Base-by-base conservation (phyloP, 352 stramenopile species). In the Phytophthora niederhauseri region DNA sequence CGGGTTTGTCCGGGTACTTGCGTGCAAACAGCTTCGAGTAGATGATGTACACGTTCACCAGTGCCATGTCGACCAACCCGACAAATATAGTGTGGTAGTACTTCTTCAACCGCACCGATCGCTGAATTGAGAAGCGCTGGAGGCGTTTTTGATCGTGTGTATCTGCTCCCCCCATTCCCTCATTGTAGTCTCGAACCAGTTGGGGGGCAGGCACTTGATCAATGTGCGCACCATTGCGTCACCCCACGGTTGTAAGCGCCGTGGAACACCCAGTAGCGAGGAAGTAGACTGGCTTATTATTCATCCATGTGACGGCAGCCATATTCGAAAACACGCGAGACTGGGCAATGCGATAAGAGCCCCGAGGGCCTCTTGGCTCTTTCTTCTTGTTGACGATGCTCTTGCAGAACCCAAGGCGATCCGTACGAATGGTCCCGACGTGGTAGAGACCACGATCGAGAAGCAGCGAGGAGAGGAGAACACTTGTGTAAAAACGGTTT, bases 81-180 rank as follows among this genome's bases (percentile, higher is more conserved):
- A 66, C 15, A 22, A 59, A 66, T 43, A 66, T 66, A 0, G 24
- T 51, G 50, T 59, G 59, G 17, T 66, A 55, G n/a, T 64, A 64
- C 28, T 59, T 52, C 17, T 59, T 66, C 14, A 66, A 38, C 1
- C 49, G 36, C 8, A 66, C 59, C 0, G 59, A 34, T 20, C 15
- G 15, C 14, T 66, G 60, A 14, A 60, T 66, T 4, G 60, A 66
- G 15, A 55, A 59, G 1, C 60, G 36, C 50, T 60, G 60, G 7
- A 60, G 38, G 1, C 60, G 38, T 20, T 59, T 50, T 57, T 65
- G 34, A 7, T 65, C 58, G 8, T 65, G 58, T 2, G 19, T 56
- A n/a, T 65, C 58, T 15, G 58, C 34, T 8, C 36, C 50, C 11
- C 60, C 49, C 60, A 66, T 66, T 2, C 36, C 20, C 2, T 66